Evolutionary conservation across 2,329 filamentous ascomycete genomes (phyloP), one percentile per base, ranked within the genome.

Genomic region (Beauveria brongniartii): DNA sequence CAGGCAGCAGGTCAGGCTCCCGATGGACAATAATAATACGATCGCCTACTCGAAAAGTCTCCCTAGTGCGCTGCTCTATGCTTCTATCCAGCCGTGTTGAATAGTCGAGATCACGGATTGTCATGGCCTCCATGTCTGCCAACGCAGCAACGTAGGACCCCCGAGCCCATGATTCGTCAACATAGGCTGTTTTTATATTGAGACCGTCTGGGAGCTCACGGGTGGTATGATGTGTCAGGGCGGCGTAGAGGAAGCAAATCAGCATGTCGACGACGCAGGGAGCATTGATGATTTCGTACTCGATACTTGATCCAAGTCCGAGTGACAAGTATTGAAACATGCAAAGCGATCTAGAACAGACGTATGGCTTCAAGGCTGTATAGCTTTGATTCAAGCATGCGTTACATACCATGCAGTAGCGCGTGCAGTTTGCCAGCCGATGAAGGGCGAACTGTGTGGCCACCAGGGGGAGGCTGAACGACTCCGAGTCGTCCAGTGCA

Each of bases 321-420:
- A 95, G 78, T 18, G 83, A 80, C 80, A 96, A 89, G 74, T 94
- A 96, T 69, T 97, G 92, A 68, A 90, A 96, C 4, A 96, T 77
- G 68, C 92, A 97, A 3, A 97, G 78, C 1, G 81, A 78, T 14
- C 83, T 81, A 24, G 83, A 83, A 73, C 92, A 97, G 50, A 96
- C 91, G 63, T 89, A 91, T 2, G 89, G 89, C 66, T 90, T 91
- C 63, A 92, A 77, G 1, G 88, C 84, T 67, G 87, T 84, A 43
- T 93, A 86, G 0, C 83, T 81, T 2, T 79, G 80, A 1, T 82
- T 72, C 41, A 90, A 80, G 65, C 81, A 87, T 65, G 82, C 82
- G 71, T 95, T 90, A 68, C 92, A 97, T 26, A 92, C 86, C 59
- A 96, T 81, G 71, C 92, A 97, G 71, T 93, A 96, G 59, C 94